Base-by-base conservation (phyloP, 495 filamentous ascomycete species). In the Letharia lupina region DNA sequence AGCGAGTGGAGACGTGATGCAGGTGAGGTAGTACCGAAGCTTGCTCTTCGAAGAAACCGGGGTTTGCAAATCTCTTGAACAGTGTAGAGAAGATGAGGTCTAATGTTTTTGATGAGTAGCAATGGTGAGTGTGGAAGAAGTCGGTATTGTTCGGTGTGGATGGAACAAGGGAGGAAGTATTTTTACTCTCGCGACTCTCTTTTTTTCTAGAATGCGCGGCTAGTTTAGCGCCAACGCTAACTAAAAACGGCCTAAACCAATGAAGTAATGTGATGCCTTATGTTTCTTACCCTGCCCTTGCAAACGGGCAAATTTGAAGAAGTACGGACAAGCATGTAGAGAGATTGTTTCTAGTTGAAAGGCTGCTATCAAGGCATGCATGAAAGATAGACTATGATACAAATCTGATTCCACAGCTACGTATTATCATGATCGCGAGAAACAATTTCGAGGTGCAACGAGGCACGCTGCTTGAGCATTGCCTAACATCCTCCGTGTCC, bases 1-100 rank as follows among this genome's bases (percentile, higher is more conserved):
- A 74, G 73, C 66, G 50, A 50, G 52, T 48, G 40, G 39, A 37
- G 20, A 39, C 33, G 16, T 42, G 28, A 42, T 57, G n/a, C 45
- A 47, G 50, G 18, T 48, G 59, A 67, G 48, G 41, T 48, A 42
- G 39, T 48, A 39, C 8, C 2, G 20, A 48, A 47, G 41, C 11
- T 20, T 48, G 33, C 3, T 35, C 12, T 47, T 35, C 20, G n/a
- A 47, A 47, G 16, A 2, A 47, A 16, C 18, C 44, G 52, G 52
- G 1, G 0, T 3, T 4, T 33, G 3, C 5, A 16, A 9, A 18
- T 33, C 13, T 56, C 10, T 35, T 56, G 28, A 35, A 35, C 4
- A 6, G 28, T 35, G 52, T 56, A 35, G 28, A 56, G 52, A 33
- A 35, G 31, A 56, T 6, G 52, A 56, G 31, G 28, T 28, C 2